phyloP scores from a whole-genome alignment of 1,139 yeast species.

The Nematodospora anomalae region DNA sequence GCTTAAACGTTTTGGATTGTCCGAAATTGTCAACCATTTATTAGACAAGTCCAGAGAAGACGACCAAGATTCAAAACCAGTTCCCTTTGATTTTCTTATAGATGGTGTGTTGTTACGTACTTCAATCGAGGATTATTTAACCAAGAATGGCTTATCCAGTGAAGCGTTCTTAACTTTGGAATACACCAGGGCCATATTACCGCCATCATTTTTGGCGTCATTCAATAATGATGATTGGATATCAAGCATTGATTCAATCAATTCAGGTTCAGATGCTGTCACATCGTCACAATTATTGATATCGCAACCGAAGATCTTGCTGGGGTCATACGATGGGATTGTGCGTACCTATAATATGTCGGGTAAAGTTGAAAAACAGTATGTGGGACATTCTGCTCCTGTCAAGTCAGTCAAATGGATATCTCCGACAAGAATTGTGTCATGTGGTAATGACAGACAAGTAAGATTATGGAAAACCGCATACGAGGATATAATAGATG shows the following conservation, averaged over 20 bases:
- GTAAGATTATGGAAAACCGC: slow-evolving; percentile 84
- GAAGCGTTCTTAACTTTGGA: slow-evolving; percentile 82
- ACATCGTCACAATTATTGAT: slow-evolving; percentile 30
- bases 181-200: slow-evolving; percentile 88
- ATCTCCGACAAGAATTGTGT: slow-evolving; percentile 70
- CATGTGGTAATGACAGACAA: slow-evolving; percentile 88
- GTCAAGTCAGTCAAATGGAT: slow-evolving; percentile 81
- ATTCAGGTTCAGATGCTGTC: slow-evolving; percentile 29
- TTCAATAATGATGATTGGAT: slow-evolving; percentile 96
- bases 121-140: slow-evolving; percentile 76
- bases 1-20: slow-evolving; percentile 85
- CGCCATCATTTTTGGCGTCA: slow-evolving; percentile 88
- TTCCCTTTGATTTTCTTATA: slow-evolving; percentile 90
- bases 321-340: slow-evolving; percentile 94
- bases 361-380: slow-evolving; percentile 81
- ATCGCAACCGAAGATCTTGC: slow-evolving; percentile 55
- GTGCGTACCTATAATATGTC: slow-evolving; percentile 85
- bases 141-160: slow-evolving; percentile 72
- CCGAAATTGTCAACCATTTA: slow-evolving; percentile 92
- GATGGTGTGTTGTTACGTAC: slow-evolving; percentile 80
- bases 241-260: slow-evolving; percentile 64
- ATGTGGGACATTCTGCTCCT: slow-evolving; percentile 85
- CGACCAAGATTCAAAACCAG: slow-evolving; percentile 51
- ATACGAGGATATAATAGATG: slow-evolving; percentile 38
- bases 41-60: slow-evolving; percentile 35